Conservation (phyloP, 306 rosid species). For the Quercus dentata region DNA sequence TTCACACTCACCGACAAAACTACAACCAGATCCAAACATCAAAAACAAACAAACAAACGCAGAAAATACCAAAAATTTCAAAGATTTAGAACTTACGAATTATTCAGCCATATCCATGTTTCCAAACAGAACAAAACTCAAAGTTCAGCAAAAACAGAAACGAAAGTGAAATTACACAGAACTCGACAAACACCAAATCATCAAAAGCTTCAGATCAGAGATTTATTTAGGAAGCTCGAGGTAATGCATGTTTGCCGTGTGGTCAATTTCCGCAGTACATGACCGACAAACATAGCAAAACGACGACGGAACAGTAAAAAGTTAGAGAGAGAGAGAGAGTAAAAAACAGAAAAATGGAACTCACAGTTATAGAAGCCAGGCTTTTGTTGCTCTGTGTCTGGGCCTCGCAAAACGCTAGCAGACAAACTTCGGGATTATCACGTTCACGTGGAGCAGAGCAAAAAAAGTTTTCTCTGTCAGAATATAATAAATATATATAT, state of each 20-base stretch:
- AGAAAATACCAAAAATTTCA: background rate
- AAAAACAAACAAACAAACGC: background rate
- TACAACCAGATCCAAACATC: background rate
- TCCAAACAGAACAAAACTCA: background rate
- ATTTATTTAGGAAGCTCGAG: background rate
- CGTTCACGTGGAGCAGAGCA: background rate
- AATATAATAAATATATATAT: background rate
- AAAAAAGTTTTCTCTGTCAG: background rate
- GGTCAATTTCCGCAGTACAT: constrained; percentile 9
- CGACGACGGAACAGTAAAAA: background rate
- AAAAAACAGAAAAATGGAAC: background rate
- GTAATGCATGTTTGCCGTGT: background rate
- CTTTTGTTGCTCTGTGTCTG: background rate
- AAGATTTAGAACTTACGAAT: background rate
- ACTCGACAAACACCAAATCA: constrained; percentile 1
- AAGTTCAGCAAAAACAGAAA: background rate
- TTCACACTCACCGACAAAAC: background rate
- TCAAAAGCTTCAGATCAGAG: background rate
- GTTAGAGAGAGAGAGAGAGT: background rate
- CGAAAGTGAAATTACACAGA: background rate
- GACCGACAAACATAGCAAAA: background rate
- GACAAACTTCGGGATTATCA: constrained; percentile 18
- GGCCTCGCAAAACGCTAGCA: background rate
- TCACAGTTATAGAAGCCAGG: background rate
- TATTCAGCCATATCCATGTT: background rate